Evolutionary conservation across 2,329 filamentous ascomycete genomes (phyloP), one percentile per base, ranked within the genome.

Genomic region (Fusarium nematophilum): DNA sequence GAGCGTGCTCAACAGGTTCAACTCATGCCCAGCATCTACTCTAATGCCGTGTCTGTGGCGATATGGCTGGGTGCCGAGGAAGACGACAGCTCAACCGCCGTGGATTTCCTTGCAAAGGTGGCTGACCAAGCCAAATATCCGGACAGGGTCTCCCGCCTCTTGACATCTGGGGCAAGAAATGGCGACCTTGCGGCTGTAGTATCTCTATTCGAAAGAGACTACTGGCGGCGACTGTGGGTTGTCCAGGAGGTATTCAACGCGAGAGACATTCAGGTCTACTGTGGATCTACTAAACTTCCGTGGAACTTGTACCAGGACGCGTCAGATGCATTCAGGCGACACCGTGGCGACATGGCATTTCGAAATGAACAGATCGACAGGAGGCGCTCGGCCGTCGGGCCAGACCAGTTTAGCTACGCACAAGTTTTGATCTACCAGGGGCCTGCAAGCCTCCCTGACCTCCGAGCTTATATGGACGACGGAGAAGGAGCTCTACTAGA

Each of bases 241-340:
- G 40, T 53, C 4, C 59, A 62, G n/a, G 58, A 62, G 5, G 34
- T 62, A 1, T 62, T 59, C 13, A 45, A 62, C 2, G 59, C 59
- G 1, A 48, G 44, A 10, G 9, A 36, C 1, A 49, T 62, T 2
- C 18, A 18, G 13, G 53, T 62, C 4, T 44, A 62, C 3, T 62
- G 58, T 9, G 59, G 59, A 9, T 13, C 27, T 6, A 38, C 53
- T 1, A 29, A 29, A 0, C 42, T 62, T 0, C 34, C 54, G 6
- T 62, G 59, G 59, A 27, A 25, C 15, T 27, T 33, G 9, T 62
- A 62, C 3, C 46, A 42, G 6, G 11, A 21, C 3, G 39, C 29
- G 5, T 62, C 48, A 0, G n/a, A 14, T 0, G 7, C 25, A 1
- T 52, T 58, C 18, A 39, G 47, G 7, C 26, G 46, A 1, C 53